These are phyloP conservation scores for Saccharomyces hybrid DNA, from an alignment of 1,139 yeast genomes.

Conservation along the genomic window DNA sequence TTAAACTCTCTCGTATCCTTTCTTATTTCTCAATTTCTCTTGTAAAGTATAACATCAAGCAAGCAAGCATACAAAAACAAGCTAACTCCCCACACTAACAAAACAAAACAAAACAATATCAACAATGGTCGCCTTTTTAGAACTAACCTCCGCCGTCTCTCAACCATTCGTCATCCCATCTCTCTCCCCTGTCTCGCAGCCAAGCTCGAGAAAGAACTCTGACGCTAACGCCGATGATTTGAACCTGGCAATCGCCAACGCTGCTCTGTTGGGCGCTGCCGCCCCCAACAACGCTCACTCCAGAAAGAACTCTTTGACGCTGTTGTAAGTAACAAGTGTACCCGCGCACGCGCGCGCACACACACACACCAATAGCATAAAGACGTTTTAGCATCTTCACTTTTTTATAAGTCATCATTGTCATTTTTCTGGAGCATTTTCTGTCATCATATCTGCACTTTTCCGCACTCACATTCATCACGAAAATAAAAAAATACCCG, in stretches of 20 bases:
- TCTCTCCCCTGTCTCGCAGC: constrained; percentile 48
- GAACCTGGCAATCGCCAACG: constrained; percentile 7
- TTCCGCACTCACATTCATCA: neutral
- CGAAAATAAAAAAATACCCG: neutral
- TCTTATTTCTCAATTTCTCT: neutral
- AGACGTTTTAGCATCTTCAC: neutral
- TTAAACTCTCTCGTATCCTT: neutral
- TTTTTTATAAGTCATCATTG: constrained; percentile 9
- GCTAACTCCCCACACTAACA: neutral
- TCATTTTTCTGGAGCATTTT: neutral
- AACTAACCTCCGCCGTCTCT: constrained; percentile 47
- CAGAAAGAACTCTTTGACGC: constrained; percentile 12
- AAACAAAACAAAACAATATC: constrained; percentile 5
- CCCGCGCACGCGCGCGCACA: too few species aligned
- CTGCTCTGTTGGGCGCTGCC: constrained; percentile 1
- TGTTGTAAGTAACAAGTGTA: constrained; percentile 1
- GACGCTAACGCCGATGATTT: constrained; percentile 14
- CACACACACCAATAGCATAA: neutral
- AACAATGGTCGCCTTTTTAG: constrained; percentile 38
- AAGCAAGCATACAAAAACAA: neutral
- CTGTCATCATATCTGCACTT: neutral
- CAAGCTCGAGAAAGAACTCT: constrained; percentile 25
- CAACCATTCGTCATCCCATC: constrained; percentile 59
- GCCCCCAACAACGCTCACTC: constrained; percentile 5
- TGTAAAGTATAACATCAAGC: neutral